phyloP scores from a whole-genome alignment of 2,329 filamentous ascomycete genomes.

The Pseudogymnoascus sp. region DNA sequence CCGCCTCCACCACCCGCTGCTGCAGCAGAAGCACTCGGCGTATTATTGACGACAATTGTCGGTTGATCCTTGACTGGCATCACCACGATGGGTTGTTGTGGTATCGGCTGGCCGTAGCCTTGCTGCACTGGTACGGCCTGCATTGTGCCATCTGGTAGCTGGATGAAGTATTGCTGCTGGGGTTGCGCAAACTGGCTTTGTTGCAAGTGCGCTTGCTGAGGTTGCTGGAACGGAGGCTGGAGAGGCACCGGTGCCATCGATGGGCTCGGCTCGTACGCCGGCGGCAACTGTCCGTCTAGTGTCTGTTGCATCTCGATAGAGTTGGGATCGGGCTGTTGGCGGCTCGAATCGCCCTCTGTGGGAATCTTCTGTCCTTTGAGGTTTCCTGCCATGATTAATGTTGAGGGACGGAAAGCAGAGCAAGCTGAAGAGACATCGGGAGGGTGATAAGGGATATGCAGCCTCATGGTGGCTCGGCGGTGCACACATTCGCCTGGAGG shows the following conservation, averaged over 20 bases:
- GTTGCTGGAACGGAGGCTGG: background rate
- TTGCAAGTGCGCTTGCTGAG: background rate
- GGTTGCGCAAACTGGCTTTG: background rate
- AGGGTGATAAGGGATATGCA: background rate
- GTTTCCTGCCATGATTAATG: background rate
- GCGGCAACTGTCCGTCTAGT: background rate
- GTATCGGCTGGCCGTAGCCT: background rate
- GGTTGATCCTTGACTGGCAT: background rate
- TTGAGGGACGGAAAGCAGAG: background rate
- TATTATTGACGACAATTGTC: background rate
- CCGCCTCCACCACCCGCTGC: background rate
- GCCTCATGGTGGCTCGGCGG: background rate
- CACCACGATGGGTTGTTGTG: background rate
- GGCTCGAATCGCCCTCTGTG: background rate
- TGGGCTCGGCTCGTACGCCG: background rate
- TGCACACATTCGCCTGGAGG: background rate
- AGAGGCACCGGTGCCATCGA: background rate
- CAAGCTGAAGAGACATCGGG: background rate
- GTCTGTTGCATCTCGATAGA: background rate
- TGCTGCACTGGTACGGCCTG: background rate
- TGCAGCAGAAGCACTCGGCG: background rate
- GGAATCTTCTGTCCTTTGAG: background rate
- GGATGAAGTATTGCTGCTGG: background rate
- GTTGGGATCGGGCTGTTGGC: background rate
- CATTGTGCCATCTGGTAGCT: background rate